Conservation (phyloP, 177 flowering plant species). For the Vitis hybrid region DNA sequence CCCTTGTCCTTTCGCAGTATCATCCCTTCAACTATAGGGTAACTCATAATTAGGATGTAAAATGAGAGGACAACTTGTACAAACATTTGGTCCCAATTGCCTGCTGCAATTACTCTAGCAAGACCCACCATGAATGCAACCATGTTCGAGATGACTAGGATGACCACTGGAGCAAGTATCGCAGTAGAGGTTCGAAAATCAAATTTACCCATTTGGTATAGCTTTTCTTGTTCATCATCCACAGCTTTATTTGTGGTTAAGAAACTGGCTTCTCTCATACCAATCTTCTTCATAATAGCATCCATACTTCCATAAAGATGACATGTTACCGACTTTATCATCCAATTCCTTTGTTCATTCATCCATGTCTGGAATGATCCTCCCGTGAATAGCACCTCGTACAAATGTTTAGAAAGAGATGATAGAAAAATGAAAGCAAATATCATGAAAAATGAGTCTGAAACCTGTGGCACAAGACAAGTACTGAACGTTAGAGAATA, state of each 20-base stretch:
- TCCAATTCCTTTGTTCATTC: constrained; percentile 38
- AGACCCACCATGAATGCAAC: constrained; percentile 31
- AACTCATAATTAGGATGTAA: constrained; percentile 27
- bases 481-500: too few species aligned
- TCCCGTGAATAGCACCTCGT: constrained; percentile 29
- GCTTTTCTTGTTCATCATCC: constrained; percentile 26
- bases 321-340: constrained; percentile 33
- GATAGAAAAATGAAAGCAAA: constrained; percentile 29
- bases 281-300: constrained; percentile 26
- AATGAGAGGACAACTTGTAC: constrained; percentile 37
- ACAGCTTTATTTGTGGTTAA: constrained; percentile 39
- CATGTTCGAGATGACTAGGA: constrained; percentile 33
- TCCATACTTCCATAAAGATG: constrained; percentile 31
- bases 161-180: constrained; percentile 39
- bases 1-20: constrained; percentile 45
- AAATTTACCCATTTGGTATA: constrained; percentile 34
- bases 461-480: constrained; percentile 20
- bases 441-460: constrained; percentile 18
- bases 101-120: constrained; percentile 10
- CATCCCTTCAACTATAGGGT: constrained; percentile 54
- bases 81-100: constrained; percentile 28
- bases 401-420: constrained; percentile 12
- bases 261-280: constrained; percentile 38
- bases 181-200: constrained; percentile 42
- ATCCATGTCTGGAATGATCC: constrained; percentile 24